These are phyloP conservation scores for Suillus hirtellus DNA, from an alignment of 768 basidiomycete genomes.

Conservation along the genomic window DNA sequence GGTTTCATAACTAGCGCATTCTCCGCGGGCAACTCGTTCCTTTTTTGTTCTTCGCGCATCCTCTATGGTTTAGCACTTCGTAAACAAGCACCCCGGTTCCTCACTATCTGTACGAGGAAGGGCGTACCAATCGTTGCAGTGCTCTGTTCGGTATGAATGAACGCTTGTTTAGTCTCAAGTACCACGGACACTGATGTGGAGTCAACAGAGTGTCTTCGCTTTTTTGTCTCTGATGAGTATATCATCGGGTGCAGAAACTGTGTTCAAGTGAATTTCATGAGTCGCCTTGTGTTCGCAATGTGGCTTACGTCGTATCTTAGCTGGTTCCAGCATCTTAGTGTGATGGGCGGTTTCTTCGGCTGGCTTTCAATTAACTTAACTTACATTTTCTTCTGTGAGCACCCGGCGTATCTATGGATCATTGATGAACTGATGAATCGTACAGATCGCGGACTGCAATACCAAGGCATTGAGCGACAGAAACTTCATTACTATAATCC, in stretches of 20 bases:
- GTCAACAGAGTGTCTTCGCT: slow-evolving; percentile 37
- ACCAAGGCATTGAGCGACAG: slow-evolving; percentile 64
- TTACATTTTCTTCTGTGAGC: slow-evolving; percentile 65
- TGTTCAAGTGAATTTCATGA: slow-evolving; percentile 14
- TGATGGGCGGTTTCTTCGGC: slow-evolving; percentile 62
- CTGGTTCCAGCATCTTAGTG: slow-evolving; percentile 68
- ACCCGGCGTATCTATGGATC: neutral
- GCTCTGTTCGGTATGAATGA: slow-evolving; percentile 26
- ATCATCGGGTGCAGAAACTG: slow-evolving; percentile 47
- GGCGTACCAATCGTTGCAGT: slow-evolving; percentile 47
- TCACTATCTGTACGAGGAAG: slow-evolving; percentile 44
- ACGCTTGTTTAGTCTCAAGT: neutral
- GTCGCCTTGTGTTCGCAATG: no score
- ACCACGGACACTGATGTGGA: slow-evolving; percentile 9
- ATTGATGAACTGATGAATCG: slow-evolving; percentile 1
- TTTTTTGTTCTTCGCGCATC: slow-evolving; percentile 52
- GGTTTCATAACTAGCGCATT: slow-evolving; percentile 70
- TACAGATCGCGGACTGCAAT: slow-evolving; percentile 64
- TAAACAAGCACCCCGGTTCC: slow-evolving; percentile 49
- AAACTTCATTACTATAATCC: slow-evolving; percentile 60
- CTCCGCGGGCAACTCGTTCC: slow-evolving; percentile 67
- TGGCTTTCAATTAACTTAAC: slow-evolving; percentile 71
- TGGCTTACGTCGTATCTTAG: slow-evolving; percentile 25
- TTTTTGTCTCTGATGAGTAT: slow-evolving; percentile 65
- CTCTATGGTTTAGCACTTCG: slow-evolving; percentile 44